Evolutionary conservation across 148 eudicot genomes (phyloP).

Genomic region (Spergularia bocconei): DNA sequence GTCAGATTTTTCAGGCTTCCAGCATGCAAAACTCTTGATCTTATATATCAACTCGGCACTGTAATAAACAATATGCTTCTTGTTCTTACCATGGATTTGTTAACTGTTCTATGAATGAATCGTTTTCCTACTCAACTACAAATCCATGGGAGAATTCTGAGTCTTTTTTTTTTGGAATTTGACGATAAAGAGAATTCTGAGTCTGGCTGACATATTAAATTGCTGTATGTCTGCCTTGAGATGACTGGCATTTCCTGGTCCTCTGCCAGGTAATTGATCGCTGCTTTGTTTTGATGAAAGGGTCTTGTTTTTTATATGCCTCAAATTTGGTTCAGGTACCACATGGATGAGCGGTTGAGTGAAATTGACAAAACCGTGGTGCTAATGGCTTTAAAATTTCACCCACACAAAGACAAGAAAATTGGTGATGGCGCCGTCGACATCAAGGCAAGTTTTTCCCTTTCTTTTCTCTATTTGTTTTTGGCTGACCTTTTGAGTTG

Average conservation of each 20-base stretch:
- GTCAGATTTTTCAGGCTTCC: no score
- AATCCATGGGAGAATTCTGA: background rate
- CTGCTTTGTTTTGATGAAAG: background rate
- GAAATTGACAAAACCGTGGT: constrained; percentile 48
- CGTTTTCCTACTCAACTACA: background rate
- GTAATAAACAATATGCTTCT: no score
- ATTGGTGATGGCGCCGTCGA: constrained; percentile 63
- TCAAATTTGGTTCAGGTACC: constrained; percentile 45
- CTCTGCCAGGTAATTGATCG: background rate
- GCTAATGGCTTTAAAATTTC: constrained; percentile 61
- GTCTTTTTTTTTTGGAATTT: no score
- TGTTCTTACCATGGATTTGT: background rate
- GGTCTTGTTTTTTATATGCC: constrained; percentile 9
- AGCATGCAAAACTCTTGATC: no score
- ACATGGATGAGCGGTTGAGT: constrained; percentile 44
- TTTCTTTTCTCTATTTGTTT: background rate
- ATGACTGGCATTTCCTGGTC: background rate
- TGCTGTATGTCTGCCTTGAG: background rate
- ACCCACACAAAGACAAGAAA: constrained; percentile 70
- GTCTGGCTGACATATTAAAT: background rate
- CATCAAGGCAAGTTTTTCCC: constrained; percentile 52
- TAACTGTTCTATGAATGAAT: background rate
- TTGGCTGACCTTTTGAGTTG: no score
- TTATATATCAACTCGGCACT: no score
- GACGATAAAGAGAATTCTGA: background rate